Percentiles rank a stretch among this genome's conserved stretches.
These are phyloP conservation scores for Saccharomyces mikatae DNA, from an alignment of 805 yeast genomes.

Conservation along the genomic window DNA sequence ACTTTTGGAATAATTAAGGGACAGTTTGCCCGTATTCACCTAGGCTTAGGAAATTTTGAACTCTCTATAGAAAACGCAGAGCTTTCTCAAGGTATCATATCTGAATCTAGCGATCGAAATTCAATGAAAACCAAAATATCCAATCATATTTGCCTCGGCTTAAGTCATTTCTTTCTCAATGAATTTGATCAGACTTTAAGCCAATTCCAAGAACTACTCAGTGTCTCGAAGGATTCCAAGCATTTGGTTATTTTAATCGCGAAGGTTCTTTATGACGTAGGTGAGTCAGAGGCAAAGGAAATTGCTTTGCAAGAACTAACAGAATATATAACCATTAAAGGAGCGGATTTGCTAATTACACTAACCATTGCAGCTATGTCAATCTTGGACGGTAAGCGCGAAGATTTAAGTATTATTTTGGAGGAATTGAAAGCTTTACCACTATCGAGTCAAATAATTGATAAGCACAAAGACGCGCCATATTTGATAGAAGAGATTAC, in stretches of 20 bases:
- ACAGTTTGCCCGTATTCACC: conserved; percentile 60
- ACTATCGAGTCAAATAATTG: conserved; percentile 40
- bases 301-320: conserved; percentile 82
- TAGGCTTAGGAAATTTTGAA: conserved; percentile 52
- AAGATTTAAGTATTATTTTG: conserved; percentile 52
- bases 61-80: conserved; percentile 56
- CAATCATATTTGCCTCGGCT: conserved; percentile 60
- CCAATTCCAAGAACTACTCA: conserved; percentile 58
- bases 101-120: conserved; percentile 33
- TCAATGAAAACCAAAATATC: conserved; percentile 40
- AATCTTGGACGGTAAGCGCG: conserved; percentile 51
- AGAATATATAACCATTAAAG: conserved; percentile 51
- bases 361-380: conserved; percentile 75
- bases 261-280: conserved; percentile 70
- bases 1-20: conserved; percentile 54
- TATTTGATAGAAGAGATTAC: conserved; percentile 47
- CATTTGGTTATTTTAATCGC: conserved; percentile 66
- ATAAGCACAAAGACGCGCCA: conserved; percentile 50
- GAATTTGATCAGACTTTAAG: conserved; percentile 59
- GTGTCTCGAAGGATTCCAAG: conserved; percentile 46
- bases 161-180: conserved; percentile 55
- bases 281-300: conserved; percentile 66
- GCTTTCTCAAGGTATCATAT: conserved; percentile 42
- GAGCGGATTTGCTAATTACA: conserved; percentile 59
- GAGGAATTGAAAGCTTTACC: conserved; percentile 52